Evolutionary conservation across 2,329 filamentous ascomycete species (phyloP).

Genomic region (Emergomyces orientalis): DNA sequence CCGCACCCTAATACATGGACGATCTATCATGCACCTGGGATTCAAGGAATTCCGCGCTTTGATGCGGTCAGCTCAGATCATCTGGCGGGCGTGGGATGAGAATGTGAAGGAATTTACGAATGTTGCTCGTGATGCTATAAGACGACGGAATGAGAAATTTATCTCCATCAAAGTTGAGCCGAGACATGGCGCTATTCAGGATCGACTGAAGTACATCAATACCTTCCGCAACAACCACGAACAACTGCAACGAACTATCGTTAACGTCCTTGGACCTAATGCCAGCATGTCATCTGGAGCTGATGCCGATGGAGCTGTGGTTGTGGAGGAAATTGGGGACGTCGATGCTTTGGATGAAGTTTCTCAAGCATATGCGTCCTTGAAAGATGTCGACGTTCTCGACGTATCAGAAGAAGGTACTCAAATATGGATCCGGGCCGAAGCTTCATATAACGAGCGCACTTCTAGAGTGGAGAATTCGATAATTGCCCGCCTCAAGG

Average conservation of each 20-base stretch:
- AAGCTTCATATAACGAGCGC: constrained; percentile 93
- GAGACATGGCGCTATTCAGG: constrained; percentile 79
- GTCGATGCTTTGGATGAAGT: constrained; percentile 97
- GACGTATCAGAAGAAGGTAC: constrained; percentile 88
- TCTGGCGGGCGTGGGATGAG: constrained; percentile 91
- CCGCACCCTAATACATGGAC: constrained; percentile 75
- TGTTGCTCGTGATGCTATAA: constrained; percentile 86
- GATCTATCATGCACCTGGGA: constrained; percentile 80
- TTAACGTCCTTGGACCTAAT: constrained; percentile 85
- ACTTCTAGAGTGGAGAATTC: constrained; percentile 97
- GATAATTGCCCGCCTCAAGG: constrained; percentile 87
- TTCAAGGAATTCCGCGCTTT: constrained; percentile 81
- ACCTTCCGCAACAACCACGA: constrained; percentile 97
- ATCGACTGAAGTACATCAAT: constrained; percentile 82
- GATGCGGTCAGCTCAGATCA: constrained; percentile 72
- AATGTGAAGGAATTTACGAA: constrained; percentile 97
- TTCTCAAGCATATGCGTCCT: constrained; percentile 80
- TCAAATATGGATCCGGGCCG: constrained; percentile 82
- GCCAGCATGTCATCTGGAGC: constrained; percentile 38
- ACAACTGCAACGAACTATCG: constrained; percentile 89
- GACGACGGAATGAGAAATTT: constrained; percentile 91
- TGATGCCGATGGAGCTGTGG: constrained; percentile 52
- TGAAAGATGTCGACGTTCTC: constrained; percentile 90
- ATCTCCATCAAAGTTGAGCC: constrained; percentile 94
- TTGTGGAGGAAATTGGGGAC: constrained; percentile 91